Conservation (phyloP, 345 rosid species). For the Ceriops tagal region DNA sequence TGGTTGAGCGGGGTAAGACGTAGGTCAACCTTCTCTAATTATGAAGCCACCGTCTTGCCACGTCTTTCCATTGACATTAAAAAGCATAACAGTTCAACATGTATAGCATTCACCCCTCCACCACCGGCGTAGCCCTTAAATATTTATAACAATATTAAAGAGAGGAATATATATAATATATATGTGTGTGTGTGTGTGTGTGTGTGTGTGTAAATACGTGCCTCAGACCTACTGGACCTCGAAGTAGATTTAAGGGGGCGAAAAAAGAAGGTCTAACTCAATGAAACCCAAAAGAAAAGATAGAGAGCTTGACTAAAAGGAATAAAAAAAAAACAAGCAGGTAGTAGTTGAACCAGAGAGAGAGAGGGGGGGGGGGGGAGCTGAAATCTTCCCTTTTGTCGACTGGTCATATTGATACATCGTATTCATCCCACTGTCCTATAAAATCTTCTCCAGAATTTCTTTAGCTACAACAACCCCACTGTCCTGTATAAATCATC, state of each 20-base stretch:
- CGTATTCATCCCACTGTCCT: conserved; percentile 46
- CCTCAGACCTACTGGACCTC: too few relatives aligned
- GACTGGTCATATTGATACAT: conserved; percentile 35
- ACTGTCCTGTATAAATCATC: neutral
- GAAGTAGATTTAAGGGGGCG: too few relatives aligned
- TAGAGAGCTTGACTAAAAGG: neutral
- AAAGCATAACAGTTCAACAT: neutral
- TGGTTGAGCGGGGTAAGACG: conserved; percentile 17
- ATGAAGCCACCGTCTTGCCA: neutral
- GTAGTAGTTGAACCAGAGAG: neutral
- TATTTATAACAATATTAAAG: too few relatives aligned
- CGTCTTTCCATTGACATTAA: neutral
- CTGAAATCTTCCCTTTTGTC: conserved; percentile 39
- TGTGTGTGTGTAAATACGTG: too few relatives aligned
- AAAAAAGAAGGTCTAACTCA: neutral
- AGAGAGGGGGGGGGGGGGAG: neutral
- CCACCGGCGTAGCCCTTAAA: neutral
- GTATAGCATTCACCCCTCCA: neutral
- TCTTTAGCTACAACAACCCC: conserved; percentile 31
- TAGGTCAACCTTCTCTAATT: conserved; percentile 36
- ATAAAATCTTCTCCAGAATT: too few relatives aligned
- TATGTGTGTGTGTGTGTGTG: too few relatives aligned
- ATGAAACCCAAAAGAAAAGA: neutral
- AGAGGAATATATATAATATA: too few relatives aligned
- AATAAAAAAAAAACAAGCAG: neutral